Base-by-base conservation (phyloP, 257 asterid species). In the Craterostigma plantagineum region DNA sequence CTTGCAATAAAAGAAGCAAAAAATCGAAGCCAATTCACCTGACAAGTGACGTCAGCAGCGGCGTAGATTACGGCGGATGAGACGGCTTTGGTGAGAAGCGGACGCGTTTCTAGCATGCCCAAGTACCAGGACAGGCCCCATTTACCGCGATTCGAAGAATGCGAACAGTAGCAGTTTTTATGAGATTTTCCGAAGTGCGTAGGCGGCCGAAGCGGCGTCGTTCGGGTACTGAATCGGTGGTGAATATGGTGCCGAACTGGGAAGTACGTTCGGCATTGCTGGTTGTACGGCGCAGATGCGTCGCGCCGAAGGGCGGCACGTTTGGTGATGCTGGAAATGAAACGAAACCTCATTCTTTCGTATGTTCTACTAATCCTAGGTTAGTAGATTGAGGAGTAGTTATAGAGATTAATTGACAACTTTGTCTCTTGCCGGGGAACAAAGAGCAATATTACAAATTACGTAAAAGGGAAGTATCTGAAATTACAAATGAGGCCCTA, bases 31-130 rank as follows among this genome's bases (percentile, higher is more conserved):
- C 38, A 37, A 57, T 46, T 37, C 50, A 67, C 96, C 92, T 85
- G 96, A 10, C 93, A 77, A 18, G 96, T 72, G 8, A 64, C 40
- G 52, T 85, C 96, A 33, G 96, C 85, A 10, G 75, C 85, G 6
- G 75, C 92, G 47, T 80, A 80, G 40, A 85, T 85, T 13, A 77
- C 10, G 35, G 75, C 70, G 10, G 86, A 52, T 11, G 96, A 80
- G 15, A 80, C 10, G 57, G 78, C 49, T 48, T 85, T 80, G 0
- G 96, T 85, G 34, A 72, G 11, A 59, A 80, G 57, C 8, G 96
- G 96, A 30, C 92, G 75, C 12, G 66, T 46, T 1, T 75, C 75
- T 35, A 85, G 62, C 76, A 65, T 54, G 12, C 85, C 66, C 68
- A 85, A 64, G 51, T 85, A 85, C 92, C 96, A 85, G 5, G 52